These are phyloP conservation scores for Sorghum bicolor DNA, from an alignment of 176 grass and related monocot species.

Conservation along the genomic window DNA sequence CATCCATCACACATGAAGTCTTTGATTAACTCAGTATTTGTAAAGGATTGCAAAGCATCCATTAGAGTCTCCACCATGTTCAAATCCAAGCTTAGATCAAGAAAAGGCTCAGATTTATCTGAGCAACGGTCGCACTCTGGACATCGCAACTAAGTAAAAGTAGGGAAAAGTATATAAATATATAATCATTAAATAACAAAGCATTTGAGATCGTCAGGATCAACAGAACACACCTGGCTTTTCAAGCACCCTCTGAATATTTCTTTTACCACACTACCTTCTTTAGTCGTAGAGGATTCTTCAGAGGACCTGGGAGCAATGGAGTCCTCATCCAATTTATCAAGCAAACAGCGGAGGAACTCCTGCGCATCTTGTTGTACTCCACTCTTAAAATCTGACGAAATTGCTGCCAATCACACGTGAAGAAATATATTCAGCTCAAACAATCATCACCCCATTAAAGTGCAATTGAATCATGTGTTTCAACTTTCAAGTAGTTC, in stretches of 20 bases:
- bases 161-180: not conserved
- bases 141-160: conserved; percentile 46
- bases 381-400: conserved; percentile 22
- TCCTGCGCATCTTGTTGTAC: conserved; percentile 57
- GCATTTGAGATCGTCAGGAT: not conserved
- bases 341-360: conserved; percentile 44
- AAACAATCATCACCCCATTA: not conserved
- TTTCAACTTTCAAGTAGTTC: not conserved
- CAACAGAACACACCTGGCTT: conserved; percentile 40
- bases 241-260: conserved; percentile 50
- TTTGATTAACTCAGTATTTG: conserved; percentile 53
- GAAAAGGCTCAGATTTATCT: conserved; percentile 43
- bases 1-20: conserved; percentile 52
- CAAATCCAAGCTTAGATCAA: conserved; percentile 69
- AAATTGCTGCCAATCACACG: conserved; percentile 36
- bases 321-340: conserved; percentile 27
- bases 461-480: not conserved
- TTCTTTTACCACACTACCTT: conserved; percentile 33
- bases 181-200: not conserved
- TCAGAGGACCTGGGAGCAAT: not conserved
- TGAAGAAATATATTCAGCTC: conserved; percentile 10
- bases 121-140: conserved; percentile 41
- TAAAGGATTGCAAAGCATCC: conserved; percentile 50
- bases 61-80: conserved; percentile 24
- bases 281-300: conserved; percentile 14